Evolutionary conservation across 31 red algal species (phyloP), one percentile per base, ranked within the genome.

Genomic region (Porphyra umbilicalis): DNA sequence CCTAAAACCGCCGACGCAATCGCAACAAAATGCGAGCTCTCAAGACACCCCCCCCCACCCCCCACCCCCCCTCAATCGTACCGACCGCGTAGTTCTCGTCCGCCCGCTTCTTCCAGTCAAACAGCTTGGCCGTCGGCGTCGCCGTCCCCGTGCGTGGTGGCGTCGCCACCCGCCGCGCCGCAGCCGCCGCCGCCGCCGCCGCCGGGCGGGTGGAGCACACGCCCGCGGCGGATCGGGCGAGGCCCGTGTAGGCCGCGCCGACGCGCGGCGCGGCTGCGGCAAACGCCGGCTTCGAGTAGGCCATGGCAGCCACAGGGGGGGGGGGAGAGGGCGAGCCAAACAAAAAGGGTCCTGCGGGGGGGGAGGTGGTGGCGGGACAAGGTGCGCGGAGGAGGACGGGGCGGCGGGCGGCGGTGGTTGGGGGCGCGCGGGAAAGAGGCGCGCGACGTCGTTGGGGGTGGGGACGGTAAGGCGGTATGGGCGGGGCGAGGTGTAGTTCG

Each of bases 91-190:
- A 76, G 36, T 84, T 75, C 34, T 79, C 75, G 36, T 90, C 88
- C 34, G 67, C 77, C 9, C 94, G 87, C 81, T 90, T 90, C 90
- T 97, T 97, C 94, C 94, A 97, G 57, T 97, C 94, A 80, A 97
- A 97, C 39, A 97, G 82, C 85, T 97, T 94, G 18, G 87, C 85
- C 34, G 85, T 84, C 38, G 86, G 85, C 29, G 88, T 82, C 34
- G 78, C 68, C 2, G 77, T 39, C 25, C 25, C 77, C 4, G 77
- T 79, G 25, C 25, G 30, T 71, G 57, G 57, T 71, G 57, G 57
- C 57, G 57, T 8, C 13, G 57, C 57, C 57, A 71, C 57, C 57
- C 25, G 25, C 57, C 57, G 57, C 67, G 76, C 83, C 38, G 74
- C 75, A 10, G 82, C 57, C 31, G 38, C 35, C 36, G 77, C 68